These are phyloP conservation scores for Chamaecyparis obtusa DNA, from an alignment of 75 land plant species.

Conservation along the genomic window DNA sequence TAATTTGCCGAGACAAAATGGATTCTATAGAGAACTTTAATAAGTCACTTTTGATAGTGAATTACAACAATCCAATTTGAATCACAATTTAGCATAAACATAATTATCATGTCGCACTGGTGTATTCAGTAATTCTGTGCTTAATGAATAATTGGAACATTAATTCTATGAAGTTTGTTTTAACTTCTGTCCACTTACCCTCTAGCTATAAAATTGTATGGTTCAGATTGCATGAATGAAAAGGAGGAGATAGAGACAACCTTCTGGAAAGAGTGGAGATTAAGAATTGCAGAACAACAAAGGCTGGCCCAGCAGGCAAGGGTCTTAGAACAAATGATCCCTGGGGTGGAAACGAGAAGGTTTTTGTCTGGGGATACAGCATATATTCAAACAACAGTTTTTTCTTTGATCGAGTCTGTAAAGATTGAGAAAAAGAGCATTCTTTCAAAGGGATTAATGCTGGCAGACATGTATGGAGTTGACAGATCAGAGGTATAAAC, in stretches of 20 bases:
- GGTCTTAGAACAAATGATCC: constrained; percentile 62
- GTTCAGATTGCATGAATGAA: constrained; percentile 37
- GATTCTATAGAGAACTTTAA: not conserved
- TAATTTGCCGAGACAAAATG: not conserved
- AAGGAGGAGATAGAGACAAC: constrained; percentile 37
- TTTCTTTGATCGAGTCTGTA: constrained; percentile 56
- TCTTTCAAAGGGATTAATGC: constrained; percentile 42
- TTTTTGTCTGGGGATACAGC: constrained; percentile 64
- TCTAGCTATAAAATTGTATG: not conserved
- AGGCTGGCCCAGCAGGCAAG: constrained; percentile 50
- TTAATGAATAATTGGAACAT: not conserved
- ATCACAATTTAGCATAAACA: not conserved
- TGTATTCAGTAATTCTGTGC: not conserved
- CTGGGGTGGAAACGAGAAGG: constrained; percentile 66
- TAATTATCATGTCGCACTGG: not conserved
- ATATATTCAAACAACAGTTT: constrained; percentile 49
- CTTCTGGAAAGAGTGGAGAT: constrained; percentile 81
- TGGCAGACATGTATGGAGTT: constrained; percentile 57
- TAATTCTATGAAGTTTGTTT: not conserved
- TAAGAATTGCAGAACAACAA: constrained; percentile 62
- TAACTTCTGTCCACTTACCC: not conserved
- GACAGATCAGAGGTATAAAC: constrained; percentile 50
- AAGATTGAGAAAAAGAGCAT: constrained; percentile 55
- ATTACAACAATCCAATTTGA: not conserved
- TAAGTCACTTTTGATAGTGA: not conserved